Conservation (phyloP, 2,329 filamentous ascomycete species). For the Teratosphaeriaceae sp. region DNA sequence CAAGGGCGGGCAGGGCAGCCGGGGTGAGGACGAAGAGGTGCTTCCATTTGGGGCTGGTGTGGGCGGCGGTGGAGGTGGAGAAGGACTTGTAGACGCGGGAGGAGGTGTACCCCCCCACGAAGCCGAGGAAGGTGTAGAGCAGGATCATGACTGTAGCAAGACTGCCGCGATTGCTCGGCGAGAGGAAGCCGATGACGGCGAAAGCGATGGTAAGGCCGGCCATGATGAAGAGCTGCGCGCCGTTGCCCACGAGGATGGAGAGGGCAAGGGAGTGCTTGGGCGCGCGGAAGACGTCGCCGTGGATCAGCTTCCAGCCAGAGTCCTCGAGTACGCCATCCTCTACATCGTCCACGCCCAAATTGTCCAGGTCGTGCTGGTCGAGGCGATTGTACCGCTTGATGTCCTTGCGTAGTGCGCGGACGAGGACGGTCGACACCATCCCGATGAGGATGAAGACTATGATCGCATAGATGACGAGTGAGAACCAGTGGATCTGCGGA, state of each 20-base stretch:
- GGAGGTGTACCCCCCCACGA: conserved; percentile 85
- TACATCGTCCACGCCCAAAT: conserved; percentile 68
- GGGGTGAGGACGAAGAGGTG: conserved; percentile 86
- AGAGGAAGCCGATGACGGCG: conserved; percentile 88
- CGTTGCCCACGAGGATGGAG: conserved; percentile 84
- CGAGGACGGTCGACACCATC: conserved; percentile 86
- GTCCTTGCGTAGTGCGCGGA: conserved; percentile 85
- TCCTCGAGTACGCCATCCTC: conserved; percentile 96
- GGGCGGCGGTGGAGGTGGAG: no score
- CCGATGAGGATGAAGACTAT: conserved; percentile 88
- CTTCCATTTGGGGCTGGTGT: conserved; percentile 91
- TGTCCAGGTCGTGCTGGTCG: conserved; percentile 84
- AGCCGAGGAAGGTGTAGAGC: conserved; percentile 87
- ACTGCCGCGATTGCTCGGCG: conserved; percentile 89
- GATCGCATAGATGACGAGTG: conserved; percentile 88
- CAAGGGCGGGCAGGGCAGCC: conserved; percentile 73
- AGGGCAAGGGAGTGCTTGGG: conserved; percentile 77
- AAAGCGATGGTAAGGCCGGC: conserved; percentile 90
- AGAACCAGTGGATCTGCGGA: conserved; percentile 99
- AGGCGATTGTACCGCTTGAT: conserved; percentile 95
- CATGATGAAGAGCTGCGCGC: conserved; percentile 96
- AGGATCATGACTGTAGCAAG: conserved; percentile 89
- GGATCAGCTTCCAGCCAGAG: conserved; percentile 96
- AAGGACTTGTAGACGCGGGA: conserved; percentile 92
- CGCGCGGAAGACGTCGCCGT: conserved; percentile 92